Evolutionary conservation across 495 filamentous ascomycete species (phyloP).

Genomic region (Achaetomiella virescens): DNA sequence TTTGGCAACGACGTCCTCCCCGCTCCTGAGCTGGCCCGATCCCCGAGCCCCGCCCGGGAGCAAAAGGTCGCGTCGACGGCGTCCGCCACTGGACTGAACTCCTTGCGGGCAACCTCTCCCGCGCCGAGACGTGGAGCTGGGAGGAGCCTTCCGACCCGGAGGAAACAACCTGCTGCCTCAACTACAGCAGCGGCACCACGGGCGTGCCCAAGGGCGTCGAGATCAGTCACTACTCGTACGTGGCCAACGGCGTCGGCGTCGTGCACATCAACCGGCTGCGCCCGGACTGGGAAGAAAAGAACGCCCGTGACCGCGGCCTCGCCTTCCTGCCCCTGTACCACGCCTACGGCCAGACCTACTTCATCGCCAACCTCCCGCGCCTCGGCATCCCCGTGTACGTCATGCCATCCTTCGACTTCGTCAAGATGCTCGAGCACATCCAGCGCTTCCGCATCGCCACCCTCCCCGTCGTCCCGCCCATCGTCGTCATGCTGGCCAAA

Average conservation of each 20-base stretch:
- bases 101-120: slow-evolving; percentile 31
- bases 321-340: slow-evolving; percentile 74
- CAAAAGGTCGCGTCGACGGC: slow-evolving; percentile 31
- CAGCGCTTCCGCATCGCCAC: slow-evolving; percentile 63
- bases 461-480: slow-evolving; percentile 56
- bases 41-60: slow-evolving; percentile 35
- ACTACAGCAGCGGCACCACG: slow-evolving; percentile 74
- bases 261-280: slow-evolving; percentile 40
- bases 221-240: slow-evolving; percentile 66
- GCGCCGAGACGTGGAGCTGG: slow-evolving; percentile 42
- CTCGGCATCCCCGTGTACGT: slow-evolving; percentile 53
- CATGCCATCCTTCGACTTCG: slow-evolving; percentile 68
- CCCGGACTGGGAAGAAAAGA: slow-evolving; percentile 36
- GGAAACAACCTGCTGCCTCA: slow-evolving; percentile 46
- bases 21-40: slow-evolving; percentile 35
- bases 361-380: slow-evolving; percentile 33
- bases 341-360: slow-evolving; percentile 50
- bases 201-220: slow-evolving; percentile 80
- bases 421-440: slow-evolving; percentile 60
- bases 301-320: slow-evolving; percentile 20
- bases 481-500: slow-evolving; percentile 71
- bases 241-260: slow-evolving; percentile 58
- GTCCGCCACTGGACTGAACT: slow-evolving; percentile 40
- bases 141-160: slow-evolving; percentile 31
- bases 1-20: slow-evolving; percentile 32